Conservation (phyloP, 441 rosid genomes). For the Bocquillonia castaneifolia region DNA sequence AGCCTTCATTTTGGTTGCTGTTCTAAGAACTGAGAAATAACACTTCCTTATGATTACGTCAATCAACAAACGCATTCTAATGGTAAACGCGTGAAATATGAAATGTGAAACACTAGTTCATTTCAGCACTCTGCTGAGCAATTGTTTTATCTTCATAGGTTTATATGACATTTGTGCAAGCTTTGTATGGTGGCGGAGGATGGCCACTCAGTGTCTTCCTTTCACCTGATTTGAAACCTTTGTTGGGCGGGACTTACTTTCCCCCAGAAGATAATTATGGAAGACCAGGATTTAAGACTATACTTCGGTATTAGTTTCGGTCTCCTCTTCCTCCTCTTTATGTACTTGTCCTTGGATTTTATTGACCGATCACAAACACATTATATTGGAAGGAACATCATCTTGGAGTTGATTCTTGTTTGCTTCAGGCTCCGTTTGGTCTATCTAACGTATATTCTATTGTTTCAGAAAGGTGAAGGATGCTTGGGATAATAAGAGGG, state of each 20-base stretch:
- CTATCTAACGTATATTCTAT: slow-evolving; percentile 1
- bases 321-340: slow-evolving; percentile 11
- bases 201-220: slow-evolving; percentile 93
- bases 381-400: not conserved
- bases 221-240: slow-evolving; percentile 89
- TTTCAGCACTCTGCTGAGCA: slow-evolving; percentile 1
- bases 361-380: not conserved
- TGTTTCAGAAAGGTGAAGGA: slow-evolving; percentile 78
- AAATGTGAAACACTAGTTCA: not conserved
- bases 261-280: slow-evolving; percentile 88
- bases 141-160: slow-evolving; percentile 37
- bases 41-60: not conserved
- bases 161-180: slow-evolving; percentile 94
- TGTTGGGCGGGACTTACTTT: slow-evolving; percentile 97
- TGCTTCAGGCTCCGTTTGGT: slow-evolving; percentile 5
- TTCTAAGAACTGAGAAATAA: not conserved
- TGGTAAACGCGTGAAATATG: too few species aligned
- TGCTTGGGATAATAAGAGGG: slow-evolving; percentile 76
- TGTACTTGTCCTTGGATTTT: not conserved
- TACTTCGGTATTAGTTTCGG: slow-evolving; percentile 48
- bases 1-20: not conserved
- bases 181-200: slow-evolving; percentile 88
- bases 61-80: too few species aligned
- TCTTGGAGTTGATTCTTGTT: not conserved
- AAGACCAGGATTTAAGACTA: slow-evolving; percentile 89